Evolutionary conservation across 306 rosid species (phyloP), one percentile per base, ranked within the genome.

Genomic region (Malus fusca): DNA sequence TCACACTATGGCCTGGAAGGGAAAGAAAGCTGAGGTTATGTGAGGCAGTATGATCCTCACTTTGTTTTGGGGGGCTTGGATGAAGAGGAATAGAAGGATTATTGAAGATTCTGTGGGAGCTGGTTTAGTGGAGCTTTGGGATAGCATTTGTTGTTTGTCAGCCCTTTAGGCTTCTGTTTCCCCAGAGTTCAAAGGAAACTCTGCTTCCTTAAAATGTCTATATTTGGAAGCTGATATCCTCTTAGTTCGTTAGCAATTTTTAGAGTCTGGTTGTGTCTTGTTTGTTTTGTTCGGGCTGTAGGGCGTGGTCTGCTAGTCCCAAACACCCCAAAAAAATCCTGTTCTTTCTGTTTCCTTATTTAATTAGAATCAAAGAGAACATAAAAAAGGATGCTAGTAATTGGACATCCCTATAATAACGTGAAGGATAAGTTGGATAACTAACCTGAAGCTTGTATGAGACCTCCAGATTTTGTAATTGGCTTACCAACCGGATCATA

Each of bases 381-480:
- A 71, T 30, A 8, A 11, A 5, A 35, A 61, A 22, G 35, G 14
- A 72, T 4, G 35, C 55, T 56, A 37, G 66, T 55, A 13, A 72
- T 6, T 35, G 22, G 37, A 72, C 6, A 76, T 8, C 33, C 15
- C 13, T 11, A 58, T 66, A 48, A 40, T 46, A 35, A 42, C n/a
- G 64, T 35, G 48, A 46, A 51, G 66, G 64, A 48, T 81, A 40
- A 80, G 40, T 35, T 6, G 64, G 62, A 80, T 81, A 40, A 82
- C 82, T 72, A 69, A 94, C 98, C 98, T 81, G 98, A 91, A 61
- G 98, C 96, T 85, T 94, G 97, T 60, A 90, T 64, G 46, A 87
- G 82, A 78, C 97, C 95, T 75, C 92, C 94, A 12, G 87, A 84
- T 87, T 95, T 95, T 28, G n/a, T 31, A 68, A 87, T 71, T 75